A percentile compares a stretch with the other conserved stretches of the same genome.
These are phyloP conservation scores for Poa annua DNA, from an alignment of 176 grass and related monocot genomes.

Conservation along the genomic window DNA sequence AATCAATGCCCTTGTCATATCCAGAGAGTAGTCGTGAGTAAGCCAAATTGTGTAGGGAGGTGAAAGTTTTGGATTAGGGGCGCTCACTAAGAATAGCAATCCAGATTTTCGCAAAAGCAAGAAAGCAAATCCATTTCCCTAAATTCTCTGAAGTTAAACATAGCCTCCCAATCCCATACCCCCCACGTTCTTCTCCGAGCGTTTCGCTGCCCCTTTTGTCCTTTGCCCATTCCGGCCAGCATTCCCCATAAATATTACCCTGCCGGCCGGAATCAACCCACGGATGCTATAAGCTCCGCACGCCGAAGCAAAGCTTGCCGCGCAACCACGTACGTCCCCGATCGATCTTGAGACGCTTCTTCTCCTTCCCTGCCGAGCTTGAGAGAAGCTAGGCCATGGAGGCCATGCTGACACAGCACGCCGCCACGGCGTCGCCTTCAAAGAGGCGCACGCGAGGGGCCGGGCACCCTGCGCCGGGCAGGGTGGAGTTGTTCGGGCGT, in stretches of 20 bases:
- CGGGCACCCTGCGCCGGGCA: background rate
- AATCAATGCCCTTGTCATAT: too few relatives aligned
- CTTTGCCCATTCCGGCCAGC: constrained; percentile 17
- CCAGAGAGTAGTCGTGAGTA: too few relatives aligned
- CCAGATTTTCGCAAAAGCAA: too few relatives aligned
- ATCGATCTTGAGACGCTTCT: background rate
- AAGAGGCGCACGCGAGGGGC: constrained; percentile 15
- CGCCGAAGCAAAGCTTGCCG: background rate
- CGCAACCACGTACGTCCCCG: background rate
- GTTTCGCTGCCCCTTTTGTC: background rate
- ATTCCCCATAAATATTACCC: background rate
- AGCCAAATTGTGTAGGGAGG: background rate
- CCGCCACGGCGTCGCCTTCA: background rate
- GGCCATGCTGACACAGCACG: background rate
- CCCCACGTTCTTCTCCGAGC: background rate
- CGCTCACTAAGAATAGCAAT: background rate
- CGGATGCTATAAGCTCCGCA: background rate
- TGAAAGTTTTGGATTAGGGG: background rate
- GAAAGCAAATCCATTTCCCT: background rate
- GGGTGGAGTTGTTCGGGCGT: constrained; percentile 33
- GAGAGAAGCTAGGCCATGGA: constrained; percentile 8
- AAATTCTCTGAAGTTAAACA: constrained; percentile 7
- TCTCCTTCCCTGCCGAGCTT: background rate
- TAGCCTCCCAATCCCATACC: background rate
- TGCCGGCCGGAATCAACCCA: background rate